phyloP scores from a whole-genome alignment of 352 stramenopile species.

The Achlya hypogyna region DNA sequence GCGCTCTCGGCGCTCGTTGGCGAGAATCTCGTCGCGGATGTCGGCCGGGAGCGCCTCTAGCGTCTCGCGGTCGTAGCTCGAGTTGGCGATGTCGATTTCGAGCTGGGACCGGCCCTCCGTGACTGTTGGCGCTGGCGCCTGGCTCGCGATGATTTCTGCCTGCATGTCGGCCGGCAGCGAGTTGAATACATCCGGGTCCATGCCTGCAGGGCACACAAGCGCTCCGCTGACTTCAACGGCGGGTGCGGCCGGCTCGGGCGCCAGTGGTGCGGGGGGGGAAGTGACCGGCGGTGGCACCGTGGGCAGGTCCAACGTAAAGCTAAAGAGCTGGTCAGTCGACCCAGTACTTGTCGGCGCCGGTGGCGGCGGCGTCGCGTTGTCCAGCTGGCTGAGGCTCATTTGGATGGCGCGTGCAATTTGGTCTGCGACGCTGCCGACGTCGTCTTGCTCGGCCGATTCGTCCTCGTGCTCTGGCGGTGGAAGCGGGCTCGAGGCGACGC shows the following conservation, averaged over 20 bases:
- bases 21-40: slow-evolving; percentile 94
- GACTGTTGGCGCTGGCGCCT: slow-evolving; percentile 26
- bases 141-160: slow-evolving; percentile 88
- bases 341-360: slow-evolving; percentile 25
- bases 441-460: not conserved
- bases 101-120: slow-evolving; percentile 71
- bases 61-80: slow-evolving; percentile 91
- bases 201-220: slow-evolving; percentile 85
- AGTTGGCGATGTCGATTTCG: slow-evolving; percentile 76
- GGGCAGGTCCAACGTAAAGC: slow-evolving; percentile 75
- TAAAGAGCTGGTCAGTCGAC: slow-evolving; percentile 40
- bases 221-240: not conserved
- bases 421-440: not conserved
- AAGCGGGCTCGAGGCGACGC: not conserved
- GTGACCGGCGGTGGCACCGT: slow-evolving; percentile 24
- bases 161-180: slow-evolving; percentile 95
- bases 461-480: not conserved
- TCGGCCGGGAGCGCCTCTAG: slow-evolving; percentile 94
- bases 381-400: not conserved
- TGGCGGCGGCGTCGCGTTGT: slow-evolving; percentile 23
- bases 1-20: slow-evolving; percentile 91
- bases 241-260: slow-evolving; percentile 20
- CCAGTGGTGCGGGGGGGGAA: not conserved
- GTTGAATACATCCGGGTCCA: slow-evolving; percentile 96
- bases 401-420: not conserved